Conservation (phyloP, 805 yeast genomes). For the Brettanomyces sp. region DNA sequence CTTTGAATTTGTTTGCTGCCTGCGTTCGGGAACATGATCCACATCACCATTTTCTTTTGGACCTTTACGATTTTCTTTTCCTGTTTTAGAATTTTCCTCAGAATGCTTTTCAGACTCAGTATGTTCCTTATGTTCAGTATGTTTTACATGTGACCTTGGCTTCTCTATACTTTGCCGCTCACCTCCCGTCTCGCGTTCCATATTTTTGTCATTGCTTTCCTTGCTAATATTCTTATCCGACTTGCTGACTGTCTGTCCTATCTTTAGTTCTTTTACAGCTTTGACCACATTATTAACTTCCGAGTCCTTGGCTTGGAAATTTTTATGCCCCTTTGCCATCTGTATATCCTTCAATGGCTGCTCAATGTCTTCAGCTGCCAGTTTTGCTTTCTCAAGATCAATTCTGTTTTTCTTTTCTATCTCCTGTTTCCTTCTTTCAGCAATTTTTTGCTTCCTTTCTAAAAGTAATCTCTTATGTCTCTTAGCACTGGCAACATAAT, state of each 20-base stretch:
- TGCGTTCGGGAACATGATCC: slow-evolving; percentile 22
- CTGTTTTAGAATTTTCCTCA: background rate
- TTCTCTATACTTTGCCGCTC: background rate
- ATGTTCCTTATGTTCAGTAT: background rate
- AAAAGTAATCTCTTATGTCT: slow-evolving; percentile 57
- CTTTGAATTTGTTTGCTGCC: slow-evolving; percentile 24
- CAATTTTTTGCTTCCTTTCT: slow-evolving; percentile 46
- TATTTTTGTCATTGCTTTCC: background rate
- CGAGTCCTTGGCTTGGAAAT: slow-evolving; percentile 12
- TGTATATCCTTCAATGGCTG: slow-evolving; percentile 1
- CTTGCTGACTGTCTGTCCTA: background rate
- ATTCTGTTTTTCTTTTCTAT: slow-evolving; percentile 7
- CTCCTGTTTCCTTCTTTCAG: slow-evolving; percentile 17
- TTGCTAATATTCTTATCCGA: background rate
- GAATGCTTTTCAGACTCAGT: background rate
- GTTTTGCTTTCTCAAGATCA: slow-evolving; percentile 9
- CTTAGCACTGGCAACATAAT: slow-evolving; percentile 61
- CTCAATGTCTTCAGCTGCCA: slow-evolving; percentile 1
- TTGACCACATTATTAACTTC: background rate
- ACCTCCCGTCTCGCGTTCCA: background rate
- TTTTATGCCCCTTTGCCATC: background rate
- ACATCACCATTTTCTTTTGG: slow-evolving; percentile 4
- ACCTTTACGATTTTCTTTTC: background rate
- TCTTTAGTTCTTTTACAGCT: too few relatives aligned
- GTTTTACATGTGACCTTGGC: background rate